Evolutionary conservation across 1,139 yeast genomes (phyloP).

Genomic region (Yamadazyma buinensis): DNA sequence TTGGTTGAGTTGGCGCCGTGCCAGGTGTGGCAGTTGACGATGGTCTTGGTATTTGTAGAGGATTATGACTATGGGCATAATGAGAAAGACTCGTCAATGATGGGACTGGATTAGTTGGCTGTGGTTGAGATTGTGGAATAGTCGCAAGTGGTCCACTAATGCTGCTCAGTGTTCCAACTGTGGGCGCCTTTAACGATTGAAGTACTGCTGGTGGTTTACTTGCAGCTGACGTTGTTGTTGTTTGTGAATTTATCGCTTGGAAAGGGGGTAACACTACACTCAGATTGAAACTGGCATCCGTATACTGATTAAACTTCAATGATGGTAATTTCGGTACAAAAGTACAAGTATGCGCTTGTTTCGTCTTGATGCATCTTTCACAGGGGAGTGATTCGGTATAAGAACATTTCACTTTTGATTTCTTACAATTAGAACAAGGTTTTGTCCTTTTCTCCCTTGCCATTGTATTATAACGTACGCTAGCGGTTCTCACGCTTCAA

Average conservation of each 20-base stretch:
- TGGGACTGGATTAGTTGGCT: background rate
- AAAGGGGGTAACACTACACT: slow-evolving; percentile 18
- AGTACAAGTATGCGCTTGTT: slow-evolving; percentile 46
- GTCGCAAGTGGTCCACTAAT: too few species aligned
- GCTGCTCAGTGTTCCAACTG: background rate
- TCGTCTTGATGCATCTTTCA: slow-evolving; percentile 51
- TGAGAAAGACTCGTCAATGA: background rate
- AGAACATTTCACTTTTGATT: slow-evolving; percentile 61
- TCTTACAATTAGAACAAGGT: slow-evolving; percentile 64
- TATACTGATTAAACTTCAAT: slow-evolving; percentile 19
- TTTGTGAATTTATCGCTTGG: background rate
- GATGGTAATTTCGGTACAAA: slow-evolving; percentile 56
- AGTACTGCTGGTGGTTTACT: background rate
- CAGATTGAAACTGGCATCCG: background rate
- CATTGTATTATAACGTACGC: too few species aligned
- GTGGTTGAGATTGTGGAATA: too few species aligned
- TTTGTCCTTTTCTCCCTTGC: slow-evolving; percentile 47
- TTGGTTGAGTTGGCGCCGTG: background rate
- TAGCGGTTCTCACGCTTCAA: too few species aligned
- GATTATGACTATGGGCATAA: background rate
- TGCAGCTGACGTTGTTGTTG: background rate
- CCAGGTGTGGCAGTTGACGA: too few species aligned
- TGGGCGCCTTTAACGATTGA: background rate
- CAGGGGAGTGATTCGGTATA: slow-evolving; percentile 50
- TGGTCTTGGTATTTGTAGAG: background rate